phyloP scores from a whole-genome alignment of 345 rosid species.

The Pistacia vera region DNA sequence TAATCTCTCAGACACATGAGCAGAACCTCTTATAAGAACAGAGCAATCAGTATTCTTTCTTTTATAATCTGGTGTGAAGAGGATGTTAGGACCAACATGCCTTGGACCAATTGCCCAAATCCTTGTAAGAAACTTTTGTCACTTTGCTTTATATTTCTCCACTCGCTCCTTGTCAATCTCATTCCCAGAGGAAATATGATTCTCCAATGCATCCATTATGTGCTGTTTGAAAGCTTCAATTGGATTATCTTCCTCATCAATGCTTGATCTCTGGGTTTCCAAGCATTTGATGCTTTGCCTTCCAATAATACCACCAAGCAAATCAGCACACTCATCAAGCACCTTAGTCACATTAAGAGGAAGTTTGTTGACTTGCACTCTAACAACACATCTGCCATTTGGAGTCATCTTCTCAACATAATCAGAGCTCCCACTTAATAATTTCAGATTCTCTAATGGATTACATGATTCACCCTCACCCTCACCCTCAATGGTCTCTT shows the following conservation, averaged over 20 bases:
- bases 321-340: conserved; percentile 77
- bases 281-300: conserved; percentile 52
- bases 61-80: conserved; percentile 70
- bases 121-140: conserved; percentile 67
- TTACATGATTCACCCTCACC: conserved; percentile 35
- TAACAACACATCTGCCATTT: conserved; percentile 73
- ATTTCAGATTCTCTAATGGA: conserved; percentile 63
- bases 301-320: conserved; percentile 68
- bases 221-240: conserved; percentile 52
- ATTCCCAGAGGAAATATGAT: conserved; percentile 41
- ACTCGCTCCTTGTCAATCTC: conserved; percentile 60
- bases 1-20: conserved; percentile 70
- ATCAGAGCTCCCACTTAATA: conserved; percentile 52
- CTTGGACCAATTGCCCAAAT: conserved; percentile 97
- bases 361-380: conserved; percentile 82
- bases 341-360: conserved; percentile 72
- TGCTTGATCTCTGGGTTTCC: conserved; percentile 42
- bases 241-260: conserved; percentile 50
- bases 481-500: conserved; percentile 66
- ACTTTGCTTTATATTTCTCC: conserved; percentile 64
- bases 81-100: conserved; percentile 89
- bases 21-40: conserved; percentile 59
- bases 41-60: conserved; percentile 37
- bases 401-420: conserved; percentile 76
- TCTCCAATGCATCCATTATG: conserved; percentile 57